Percentiles rank a stretch among this genome's conserved stretches.
Conservation (phyloP, 2,329 filamentous ascomycete species). For the Knufia petricola region DNA sequence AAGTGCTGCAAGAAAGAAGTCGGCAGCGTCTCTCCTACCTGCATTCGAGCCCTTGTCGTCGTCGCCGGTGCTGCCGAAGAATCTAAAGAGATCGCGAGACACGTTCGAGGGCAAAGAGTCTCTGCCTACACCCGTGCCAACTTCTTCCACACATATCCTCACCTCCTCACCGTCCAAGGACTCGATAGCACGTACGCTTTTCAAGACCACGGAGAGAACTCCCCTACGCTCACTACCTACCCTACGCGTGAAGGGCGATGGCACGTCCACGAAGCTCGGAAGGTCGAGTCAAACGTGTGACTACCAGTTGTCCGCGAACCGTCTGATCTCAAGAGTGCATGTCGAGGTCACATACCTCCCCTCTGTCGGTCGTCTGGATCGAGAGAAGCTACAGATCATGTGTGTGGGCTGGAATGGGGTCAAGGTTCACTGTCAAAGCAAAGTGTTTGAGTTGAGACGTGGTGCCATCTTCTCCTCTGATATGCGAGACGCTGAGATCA, state of each 20-base stretch:
- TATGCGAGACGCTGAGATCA: constrained; percentile 78
- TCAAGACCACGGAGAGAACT: constrained; percentile 63
- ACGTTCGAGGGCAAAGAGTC: constrained; percentile 31
- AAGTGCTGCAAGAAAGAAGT: constrained; percentile 36
- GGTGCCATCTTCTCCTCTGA: constrained; percentile 85
- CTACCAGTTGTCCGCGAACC: constrained; percentile 85
- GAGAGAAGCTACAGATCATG: constrained; percentile 73
- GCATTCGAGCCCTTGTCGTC: constrained; percentile 42
- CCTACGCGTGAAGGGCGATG: constrained; percentile 69
- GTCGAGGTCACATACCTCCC: constrained; percentile 77
- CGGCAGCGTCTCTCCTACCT: constrained; percentile 36
- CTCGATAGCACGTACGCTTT: constrained; percentile 44
- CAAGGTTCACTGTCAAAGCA: constrained; percentile 82
- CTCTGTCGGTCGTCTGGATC: constrained; percentile 55
- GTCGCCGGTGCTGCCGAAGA: constrained; percentile 39
- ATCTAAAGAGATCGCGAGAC: constrained; percentile 39
- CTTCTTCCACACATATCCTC: constrained; percentile 83
- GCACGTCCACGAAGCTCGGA: constrained; percentile 76
- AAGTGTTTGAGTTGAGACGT: constrained; percentile 75
- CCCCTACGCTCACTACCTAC: constrained; percentile 77
- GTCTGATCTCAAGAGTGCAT: constrained; percentile 85
- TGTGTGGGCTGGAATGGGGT: constrained; percentile 95
- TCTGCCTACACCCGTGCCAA: constrained; percentile 84
- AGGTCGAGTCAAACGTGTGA: constrained; percentile 92
- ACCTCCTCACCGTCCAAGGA: constrained; percentile 69